phyloP scores from a whole-genome alignment of 257 asterid species.

The Phtheirospermum japonicum region DNA sequence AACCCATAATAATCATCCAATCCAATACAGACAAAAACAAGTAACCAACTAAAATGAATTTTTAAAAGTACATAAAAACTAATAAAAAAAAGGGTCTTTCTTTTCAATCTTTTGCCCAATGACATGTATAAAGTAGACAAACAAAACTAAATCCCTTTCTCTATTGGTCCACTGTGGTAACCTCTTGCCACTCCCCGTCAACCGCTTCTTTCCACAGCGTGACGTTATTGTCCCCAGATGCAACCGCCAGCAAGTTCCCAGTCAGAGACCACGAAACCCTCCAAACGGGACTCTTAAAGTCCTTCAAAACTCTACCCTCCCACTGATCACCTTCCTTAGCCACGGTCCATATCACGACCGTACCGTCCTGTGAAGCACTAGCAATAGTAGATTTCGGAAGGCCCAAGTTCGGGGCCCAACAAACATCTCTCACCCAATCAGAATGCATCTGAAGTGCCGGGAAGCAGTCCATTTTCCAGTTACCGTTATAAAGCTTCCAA shows the following conservation, averaged over 20 bases:
- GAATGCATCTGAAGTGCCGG: conserved; percentile 81
- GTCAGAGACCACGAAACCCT: conserved; percentile 98
- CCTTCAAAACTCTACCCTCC: conserved; percentile 83
- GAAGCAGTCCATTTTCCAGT: conserved; percentile 92
- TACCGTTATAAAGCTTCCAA: conserved; percentile 72
- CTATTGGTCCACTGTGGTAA: conserved; percentile 62
- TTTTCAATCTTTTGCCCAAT: conserved; percentile 18
- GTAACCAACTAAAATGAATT: conserved; percentile 37
- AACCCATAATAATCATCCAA: conserved; percentile 28
- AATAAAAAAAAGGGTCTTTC: conserved; percentile 19
- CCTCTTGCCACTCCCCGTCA: conserved; percentile 93
- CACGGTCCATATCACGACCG: conserved; percentile 83
- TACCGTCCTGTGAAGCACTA: conserved; percentile 93
- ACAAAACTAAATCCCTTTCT: conserved; percentile 25
- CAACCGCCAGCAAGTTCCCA: conserved; percentile 85
- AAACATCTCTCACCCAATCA: conserved; percentile 95
- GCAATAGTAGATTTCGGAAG: conserved; percentile 95
- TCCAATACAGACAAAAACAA: conserved; percentile 25
- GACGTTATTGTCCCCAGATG: conserved; percentile 78
- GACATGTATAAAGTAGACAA: conserved; percentile 34
- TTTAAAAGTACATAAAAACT: conserved; percentile 34
- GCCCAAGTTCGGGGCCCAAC: conserved; percentile 97
- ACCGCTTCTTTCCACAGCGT: conserved; percentile 92
- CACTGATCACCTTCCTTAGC: conserved; percentile 84
- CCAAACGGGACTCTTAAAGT: conserved; percentile 84